Evolutionary conservation across 2,329 filamentous ascomycete genomes (phyloP), one percentile per base, ranked within the genome.

Genomic region (Cordyceps militaris): DNA sequence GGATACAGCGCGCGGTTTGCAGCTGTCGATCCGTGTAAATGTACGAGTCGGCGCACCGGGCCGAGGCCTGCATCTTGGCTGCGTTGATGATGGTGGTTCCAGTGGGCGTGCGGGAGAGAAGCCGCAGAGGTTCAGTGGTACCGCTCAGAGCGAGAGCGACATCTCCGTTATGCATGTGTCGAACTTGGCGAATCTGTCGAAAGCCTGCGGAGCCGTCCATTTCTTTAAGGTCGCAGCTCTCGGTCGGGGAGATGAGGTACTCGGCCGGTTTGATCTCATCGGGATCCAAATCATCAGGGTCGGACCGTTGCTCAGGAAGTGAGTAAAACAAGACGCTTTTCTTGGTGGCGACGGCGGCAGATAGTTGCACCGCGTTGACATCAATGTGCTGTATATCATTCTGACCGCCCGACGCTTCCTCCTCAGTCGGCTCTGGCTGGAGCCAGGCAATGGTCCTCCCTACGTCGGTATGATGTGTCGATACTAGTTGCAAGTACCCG

Each of bases 401-500:
- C 53, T 63, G 56, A 14, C 42, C 28, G 9, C 42, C 30, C 1
- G 48, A 34, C 4, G 49, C 3, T 2, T 46, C 30, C 6, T 58
- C 30, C 3, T 38, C 9, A 14, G 43, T 52, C 8, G 42, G 8
- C 24, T 48, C 42, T 19, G 56, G 56, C 19, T 57, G 50, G 54
- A 51, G 63, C 63, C 60, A 63, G 42, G 42, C 59, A 67, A 63
- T 56, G 34, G 63, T 69, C 61, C 56, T 66, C 48, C 23, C 56
- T 43, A 59, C 66, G 36, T 49, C 70, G 10, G 63, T 62, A 1
- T 66, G 62, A 14, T 67, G 68, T 13, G 70, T 70, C 3, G 74
- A 74, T 4, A 76, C 51, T 5, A 78, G 63, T 13, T 70, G 66
- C 7, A 79, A 60, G 19, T 73, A 64, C 2, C 76, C 76, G 60